Evolutionary conservation across 2,329 filamentous ascomycete species (phyloP), one percentile per base, ranked within the genome.

Genomic region (Sclerotinia glacialis): DNA sequence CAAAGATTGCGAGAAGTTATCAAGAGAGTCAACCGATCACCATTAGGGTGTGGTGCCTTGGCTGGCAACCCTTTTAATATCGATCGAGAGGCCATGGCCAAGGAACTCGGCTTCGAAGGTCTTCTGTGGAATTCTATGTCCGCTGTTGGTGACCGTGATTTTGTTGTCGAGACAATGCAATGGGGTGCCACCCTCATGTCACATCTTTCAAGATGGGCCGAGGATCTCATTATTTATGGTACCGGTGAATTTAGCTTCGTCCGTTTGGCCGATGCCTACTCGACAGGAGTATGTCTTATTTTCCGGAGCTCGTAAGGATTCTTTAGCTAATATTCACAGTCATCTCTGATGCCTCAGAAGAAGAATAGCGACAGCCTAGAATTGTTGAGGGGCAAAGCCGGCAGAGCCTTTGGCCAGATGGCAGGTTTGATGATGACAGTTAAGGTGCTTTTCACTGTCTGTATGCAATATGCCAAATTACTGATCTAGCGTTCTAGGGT

Each of bases 181-280:
- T 96, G 91, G 89, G 88, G 86, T 6, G 84, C 85, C 40, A 90
- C 89, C 74, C 81, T 96, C 70, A 94, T 91, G 88, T 83, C 86
- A 69, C 92, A 95, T 80, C 83, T 96, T 72, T 91, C 85, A 65
- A 86, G 71, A 18, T 94, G 90, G 88, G 86, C 89, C 5, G 91
- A 96, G 79, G 93, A 97, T 76, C 80, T 96, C 68, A 96, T 96
- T 79, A 85, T 96, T 75, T 93, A 94, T 80, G 88, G 84, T 31
- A 87, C 88, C 11, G 79, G 86, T 66, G 74, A 74, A 76, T 95
- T 94, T 75, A 86, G 87, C 23, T 94, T 92, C 76, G 84, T 93
- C 47, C 83, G 84, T 67, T 79, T 95, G 21, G 89, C 91, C 9
- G 92, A 96, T 75, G 89, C 90, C 0, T 95, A 94, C 78, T 87